A percentile compares a stretch with the other conserved stretches of the same genome.
phyloP scores from a whole-genome alignment of 352 stramenopile species.

The Blastocystis sp. region DNA sequence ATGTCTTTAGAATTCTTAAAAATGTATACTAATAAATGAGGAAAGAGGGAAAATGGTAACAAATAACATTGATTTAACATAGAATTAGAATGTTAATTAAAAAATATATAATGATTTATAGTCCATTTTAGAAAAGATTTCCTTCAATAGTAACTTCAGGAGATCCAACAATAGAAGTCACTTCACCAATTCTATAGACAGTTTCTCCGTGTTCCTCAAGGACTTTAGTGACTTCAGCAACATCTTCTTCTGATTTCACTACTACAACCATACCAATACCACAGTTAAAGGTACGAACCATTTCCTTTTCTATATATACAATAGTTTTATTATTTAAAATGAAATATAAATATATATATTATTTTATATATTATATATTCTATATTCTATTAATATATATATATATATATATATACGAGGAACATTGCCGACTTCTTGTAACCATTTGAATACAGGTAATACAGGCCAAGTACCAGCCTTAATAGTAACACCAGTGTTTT shows the following conservation, averaged over 20 bases:
- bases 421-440: conserved; percentile 67
- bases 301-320: conserved; percentile 53
- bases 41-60: too few relatives aligned
- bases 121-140: too few relatives aligned
- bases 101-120: too few relatives aligned
- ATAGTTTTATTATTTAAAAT: too few relatives aligned
- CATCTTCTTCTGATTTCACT: conserved; percentile 55
- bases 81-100: too few relatives aligned
- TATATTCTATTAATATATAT: too few relatives aligned
- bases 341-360: conserved; percentile 55
- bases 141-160: too few relatives aligned
- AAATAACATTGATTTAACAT: too few relatives aligned
- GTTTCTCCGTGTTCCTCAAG: conserved; percentile 34
- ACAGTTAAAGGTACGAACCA: conserved; percentile 93
- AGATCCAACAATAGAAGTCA: too few relatives aligned
- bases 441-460: conserved; percentile 86
- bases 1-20: too few relatives aligned
- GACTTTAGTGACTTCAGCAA: conserved; percentile 9
- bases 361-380: conserved; percentile 41
- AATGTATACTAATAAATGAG: too few relatives aligned
- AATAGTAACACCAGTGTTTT: conserved; percentile 71
- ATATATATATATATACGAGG: too few relatives aligned
- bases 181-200: conserved; percentile 32
- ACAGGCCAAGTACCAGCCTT: conserved; percentile 66
- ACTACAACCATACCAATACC: conserved; percentile 94